phyloP scores from a whole-genome alignment of 257 asterid genomes.

The Scutellaria barbata region DNA sequence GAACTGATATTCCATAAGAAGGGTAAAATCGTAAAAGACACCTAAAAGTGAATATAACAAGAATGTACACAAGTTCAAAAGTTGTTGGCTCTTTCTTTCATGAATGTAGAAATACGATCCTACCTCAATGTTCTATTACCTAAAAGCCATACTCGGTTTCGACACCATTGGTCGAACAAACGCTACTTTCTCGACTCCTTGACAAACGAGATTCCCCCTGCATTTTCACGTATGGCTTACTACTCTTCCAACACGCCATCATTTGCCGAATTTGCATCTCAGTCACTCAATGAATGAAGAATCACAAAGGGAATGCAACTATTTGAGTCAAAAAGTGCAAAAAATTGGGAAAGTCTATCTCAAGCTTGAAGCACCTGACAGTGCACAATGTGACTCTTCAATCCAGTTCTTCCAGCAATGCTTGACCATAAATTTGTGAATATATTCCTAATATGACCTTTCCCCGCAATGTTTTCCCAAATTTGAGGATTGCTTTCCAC shows the following conservation, averaged over 20 bases:
- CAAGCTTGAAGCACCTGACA: conserved; percentile 71
- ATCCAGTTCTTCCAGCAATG: conserved; percentile 65
- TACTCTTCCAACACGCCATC: conserved; percentile 22
- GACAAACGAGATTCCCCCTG: conserved; percentile 18
- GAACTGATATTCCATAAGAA: conserved; percentile 38
- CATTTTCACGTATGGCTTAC: not conserved
- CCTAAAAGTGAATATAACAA: conserved; percentile 33
- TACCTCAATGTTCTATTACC: conserved; percentile 38
- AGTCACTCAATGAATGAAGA: conserved; percentile 21
- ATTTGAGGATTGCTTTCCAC: conserved; percentile 52
- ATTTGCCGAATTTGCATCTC: conserved; percentile 30
- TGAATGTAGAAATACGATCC: conserved; percentile 39
- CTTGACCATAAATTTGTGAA: conserved; percentile 68
- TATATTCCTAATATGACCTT: conserved; percentile 53
- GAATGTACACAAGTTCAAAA: conserved; percentile 42
- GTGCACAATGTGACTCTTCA: conserved; percentile 71
- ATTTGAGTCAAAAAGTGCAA: conserved; percentile 23
- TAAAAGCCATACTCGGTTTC: conserved; percentile 17
- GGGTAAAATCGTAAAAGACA: conserved; percentile 4
- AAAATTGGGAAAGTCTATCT: conserved; percentile 14
- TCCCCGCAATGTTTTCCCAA: conserved; percentile 60
- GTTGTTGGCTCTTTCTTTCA: conserved; percentile 34
- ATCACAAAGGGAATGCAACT: conserved; percentile 5
- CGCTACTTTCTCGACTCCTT: not conserved
- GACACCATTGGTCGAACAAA: conserved; percentile 9